Conservation (phyloP, 2,329 filamentous ascomycete species). For the Cryphonectria carpinicola region DNA sequence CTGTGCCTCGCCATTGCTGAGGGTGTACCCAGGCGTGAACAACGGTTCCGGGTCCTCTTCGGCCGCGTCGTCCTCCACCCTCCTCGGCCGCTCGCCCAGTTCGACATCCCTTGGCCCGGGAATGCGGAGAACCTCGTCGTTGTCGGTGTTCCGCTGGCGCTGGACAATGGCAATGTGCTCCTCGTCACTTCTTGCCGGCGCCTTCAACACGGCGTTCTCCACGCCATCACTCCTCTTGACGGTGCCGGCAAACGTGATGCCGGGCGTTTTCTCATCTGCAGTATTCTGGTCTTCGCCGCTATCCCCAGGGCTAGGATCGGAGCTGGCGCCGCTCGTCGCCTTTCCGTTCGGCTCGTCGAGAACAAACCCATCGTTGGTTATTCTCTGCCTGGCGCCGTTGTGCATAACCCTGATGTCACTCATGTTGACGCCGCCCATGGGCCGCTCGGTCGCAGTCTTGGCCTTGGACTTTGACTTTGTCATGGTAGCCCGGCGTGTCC, state of each 20-base stretch:
- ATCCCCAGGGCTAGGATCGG: constrained; percentile 19
- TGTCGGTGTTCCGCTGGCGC: constrained; percentile 75
- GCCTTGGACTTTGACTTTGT: constrained; percentile 62
- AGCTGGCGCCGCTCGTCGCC: constrained; percentile 32
- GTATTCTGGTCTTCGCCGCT: constrained; percentile 21
- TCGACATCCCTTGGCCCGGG: constrained; percentile 92
- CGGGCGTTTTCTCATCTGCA: constrained; percentile 39
- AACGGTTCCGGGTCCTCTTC: constrained; percentile 38
- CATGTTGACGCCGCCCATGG: constrained; percentile 67
- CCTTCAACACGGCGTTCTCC: constrained; percentile 50
- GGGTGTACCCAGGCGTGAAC: neutral
- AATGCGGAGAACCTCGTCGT: constrained; percentile 79
- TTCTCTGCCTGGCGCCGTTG: constrained; percentile 55
- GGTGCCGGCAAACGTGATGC: constrained; percentile 72
- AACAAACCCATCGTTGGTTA: constrained; percentile 65
- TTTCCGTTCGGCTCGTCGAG: constrained; percentile 44
- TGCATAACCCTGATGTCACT: constrained; percentile 70
- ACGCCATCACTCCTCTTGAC: constrained; percentile 63
- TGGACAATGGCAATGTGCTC: constrained; percentile 89
- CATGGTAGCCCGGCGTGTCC: constrained; percentile 66
- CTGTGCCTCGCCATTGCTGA: constrained; percentile 25
- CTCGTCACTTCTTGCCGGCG: constrained; percentile 62
- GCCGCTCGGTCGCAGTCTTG: constrained; percentile 48
- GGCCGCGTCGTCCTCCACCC: constrained; percentile 44
- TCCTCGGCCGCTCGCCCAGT: constrained; percentile 71